These are phyloP conservation scores for Solanum piurae DNA, from an alignment of 257 asterid species.

Conservation along the genomic window DNA sequence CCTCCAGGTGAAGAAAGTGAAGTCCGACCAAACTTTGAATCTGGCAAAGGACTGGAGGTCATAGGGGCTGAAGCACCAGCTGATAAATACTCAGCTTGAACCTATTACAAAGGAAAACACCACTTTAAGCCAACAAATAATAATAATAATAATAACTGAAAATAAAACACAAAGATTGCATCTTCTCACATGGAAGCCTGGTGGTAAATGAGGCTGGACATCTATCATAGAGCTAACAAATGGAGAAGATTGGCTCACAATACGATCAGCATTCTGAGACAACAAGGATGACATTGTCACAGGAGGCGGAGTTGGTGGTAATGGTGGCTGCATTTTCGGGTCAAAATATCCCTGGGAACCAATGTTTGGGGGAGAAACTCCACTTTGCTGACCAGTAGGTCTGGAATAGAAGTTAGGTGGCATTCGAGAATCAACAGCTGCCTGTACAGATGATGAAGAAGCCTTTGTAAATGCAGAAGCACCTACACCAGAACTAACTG, in stretches of 20 bases:
- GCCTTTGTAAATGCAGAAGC: conserved; percentile 28
- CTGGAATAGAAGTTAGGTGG: conserved; percentile 38
- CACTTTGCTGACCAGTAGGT: conserved; percentile 23
- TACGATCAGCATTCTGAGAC: conserved; percentile 43
- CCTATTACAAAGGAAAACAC: conserved; percentile 34
- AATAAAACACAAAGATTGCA: not conserved
- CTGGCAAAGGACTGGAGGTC: conserved; percentile 31
- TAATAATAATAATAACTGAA: not conserved
- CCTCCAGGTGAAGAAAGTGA: conserved; percentile 52
- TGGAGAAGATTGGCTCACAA: conserved; percentile 34
- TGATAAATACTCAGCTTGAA: conserved; percentile 50
- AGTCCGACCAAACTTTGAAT: conserved; percentile 39
- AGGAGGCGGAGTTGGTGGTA: conserved; percentile 67
- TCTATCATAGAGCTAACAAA: conserved; percentile 32
- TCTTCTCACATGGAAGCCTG: conserved; percentile 45
- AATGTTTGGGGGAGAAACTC: conserved; percentile 19
- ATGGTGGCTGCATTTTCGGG: conserved; percentile 39
- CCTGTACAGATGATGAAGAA: conserved; percentile 29
- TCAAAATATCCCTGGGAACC: conserved; percentile 61
- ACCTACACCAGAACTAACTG: conserved; percentile 32
- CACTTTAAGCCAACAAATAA: not conserved
- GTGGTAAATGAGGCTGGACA: conserved; percentile 35
- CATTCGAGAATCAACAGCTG: conserved; percentile 43
- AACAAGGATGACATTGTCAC: conserved; percentile 32
- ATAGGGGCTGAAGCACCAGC: conserved; percentile 22